phyloP scores from a whole-genome alignment of 2,329 filamentous ascomycete species.

The Pyrenochaeta sp. region DNA sequence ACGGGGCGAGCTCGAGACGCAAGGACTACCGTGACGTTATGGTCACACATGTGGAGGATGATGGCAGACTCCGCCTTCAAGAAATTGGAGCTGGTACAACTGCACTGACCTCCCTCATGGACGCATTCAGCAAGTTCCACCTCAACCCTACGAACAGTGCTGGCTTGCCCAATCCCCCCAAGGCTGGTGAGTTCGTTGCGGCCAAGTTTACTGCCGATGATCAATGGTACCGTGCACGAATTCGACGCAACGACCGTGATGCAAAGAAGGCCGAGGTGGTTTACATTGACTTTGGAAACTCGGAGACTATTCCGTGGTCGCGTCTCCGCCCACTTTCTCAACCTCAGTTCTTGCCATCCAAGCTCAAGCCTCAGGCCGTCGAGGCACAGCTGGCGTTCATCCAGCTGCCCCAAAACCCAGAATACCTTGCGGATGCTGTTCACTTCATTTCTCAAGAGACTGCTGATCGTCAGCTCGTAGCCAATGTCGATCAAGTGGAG shows the following conservation, averaged over 20 bases:
- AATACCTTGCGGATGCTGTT: slow-evolving; percentile 81
- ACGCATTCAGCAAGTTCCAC: slow-evolving; percentile 89
- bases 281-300: slow-evolving; percentile 97
- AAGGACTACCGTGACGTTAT: slow-evolving; percentile 95
- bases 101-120: slow-evolving; percentile 87
- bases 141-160: slow-evolving; percentile 80
- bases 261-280: slow-evolving; percentile 86
- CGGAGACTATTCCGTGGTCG: slow-evolving; percentile 85
- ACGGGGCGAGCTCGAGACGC: slow-evolving; percentile 66
- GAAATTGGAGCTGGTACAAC: slow-evolving; percentile 86
- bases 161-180: slow-evolving; percentile 76
- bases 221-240: slow-evolving; percentile 92
- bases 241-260: slow-evolving; percentile 91
- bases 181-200: slow-evolving; percentile 89
- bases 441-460: slow-evolving; percentile 77
- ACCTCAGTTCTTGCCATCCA: slow-evolving; percentile 74
- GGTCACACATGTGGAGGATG: slow-evolving; percentile 86
- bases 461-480: slow-evolving; percentile 79
- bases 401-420: slow-evolving; percentile 80
- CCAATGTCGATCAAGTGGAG: slow-evolving; percentile 85
- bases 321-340: slow-evolving; percentile 81
- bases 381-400: slow-evolving; percentile 89
- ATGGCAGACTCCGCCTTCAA: slow-evolving; percentile 87
- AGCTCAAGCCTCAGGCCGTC: slow-evolving; percentile 84
- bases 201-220: slow-evolving; percentile 89